These are phyloP conservation scores for Diacronema lutheri DNA, from an alignment of 78 protist species.

Conservation along the genomic window DNA sequence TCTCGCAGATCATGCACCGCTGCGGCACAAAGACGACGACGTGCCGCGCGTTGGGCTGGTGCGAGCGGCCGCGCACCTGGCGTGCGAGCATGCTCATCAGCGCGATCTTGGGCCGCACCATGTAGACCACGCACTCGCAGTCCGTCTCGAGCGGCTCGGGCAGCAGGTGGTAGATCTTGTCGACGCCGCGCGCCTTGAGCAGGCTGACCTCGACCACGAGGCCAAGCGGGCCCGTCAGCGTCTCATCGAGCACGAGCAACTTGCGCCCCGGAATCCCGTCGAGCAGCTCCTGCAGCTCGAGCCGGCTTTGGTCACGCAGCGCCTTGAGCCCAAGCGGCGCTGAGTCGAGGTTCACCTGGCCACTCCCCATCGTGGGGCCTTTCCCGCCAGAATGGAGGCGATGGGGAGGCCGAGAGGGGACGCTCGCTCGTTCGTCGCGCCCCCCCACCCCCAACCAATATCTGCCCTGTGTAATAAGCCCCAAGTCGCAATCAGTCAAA, in stretches of 20 bases:
- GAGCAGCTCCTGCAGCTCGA: neutral
- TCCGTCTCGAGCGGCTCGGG: conserved; percentile 51
- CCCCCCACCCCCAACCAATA: no score
- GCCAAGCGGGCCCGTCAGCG: conserved; percentile 75
- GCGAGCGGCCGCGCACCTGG: neutral
- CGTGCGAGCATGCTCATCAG: neutral
- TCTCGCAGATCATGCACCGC: conserved; percentile 62
- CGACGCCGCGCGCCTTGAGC: conserved; percentile 69
- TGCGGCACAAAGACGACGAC: conserved; percentile 71
- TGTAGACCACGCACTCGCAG: conserved; percentile 48
- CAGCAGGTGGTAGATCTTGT: conserved; percentile 63
- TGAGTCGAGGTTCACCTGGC: neutral
- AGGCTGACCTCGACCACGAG: conserved; percentile 49
- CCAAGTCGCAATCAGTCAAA: no score
- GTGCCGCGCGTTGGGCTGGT: conserved; percentile 34
- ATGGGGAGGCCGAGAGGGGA: no score
- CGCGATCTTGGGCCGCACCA: conserved; percentile 64
- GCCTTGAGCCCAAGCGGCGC: neutral
- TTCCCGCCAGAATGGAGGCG: no score
- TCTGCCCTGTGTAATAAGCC: no score
- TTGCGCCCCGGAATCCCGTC: neutral
- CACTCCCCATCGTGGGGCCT: no score
- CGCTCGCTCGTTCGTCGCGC: no score
- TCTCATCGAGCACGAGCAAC: conserved; percentile 78
- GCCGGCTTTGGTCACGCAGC: neutral